Evolutionary conservation across 176 grass and related monocot species (phyloP), one percentile per base, ranked within the genome.

Genomic region (Triticum turgidum): DNA sequence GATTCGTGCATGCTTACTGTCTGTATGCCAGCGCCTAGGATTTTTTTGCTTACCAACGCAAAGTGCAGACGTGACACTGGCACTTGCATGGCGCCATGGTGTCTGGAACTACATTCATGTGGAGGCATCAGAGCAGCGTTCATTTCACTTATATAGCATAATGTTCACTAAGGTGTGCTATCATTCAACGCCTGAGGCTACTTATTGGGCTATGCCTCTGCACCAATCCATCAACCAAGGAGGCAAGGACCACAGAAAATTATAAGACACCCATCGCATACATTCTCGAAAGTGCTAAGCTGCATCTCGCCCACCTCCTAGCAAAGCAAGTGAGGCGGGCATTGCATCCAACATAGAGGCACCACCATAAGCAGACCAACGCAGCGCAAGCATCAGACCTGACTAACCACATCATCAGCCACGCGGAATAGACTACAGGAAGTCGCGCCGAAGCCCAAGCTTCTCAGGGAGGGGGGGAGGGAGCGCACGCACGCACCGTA

Each of bases 401-500:
- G 76, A 49, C 29, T 1, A 81, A 86, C 59, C 49, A 59, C 13
- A 70, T 21, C 85, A 69, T 20, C 76, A 20, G 32, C 11, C 62
- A 20, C 10, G 17, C 29, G 18, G 15, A 8, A 65, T 6, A 59
- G 49, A 4, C 2, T 3, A 59, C 6, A 2, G 7, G 54, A n/a
- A 81, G 76, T 20, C 62, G 33, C 21, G 4, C n/a, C 22, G 44
- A 35, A 17, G 4, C 11, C 12, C 11, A 12, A 65, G 65, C 30
- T 20, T 41, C 17, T 17, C 1, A 14, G 11, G 14, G 69, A 0
- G 20, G 17, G 65, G 27, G 18, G 11, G 0, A 11, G 5, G 52
- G 8, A 5, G 77, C 6, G 0, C 61, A 3, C 13, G 2, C 11
- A 76, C 79, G 33, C 80, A 93, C 92, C 92, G 63, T 91, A 93